These are phyloP conservation scores for Daldinia bambusicola DNA, from an alignment of 495 filamentous ascomycete species.

Conservation along the genomic window DNA sequence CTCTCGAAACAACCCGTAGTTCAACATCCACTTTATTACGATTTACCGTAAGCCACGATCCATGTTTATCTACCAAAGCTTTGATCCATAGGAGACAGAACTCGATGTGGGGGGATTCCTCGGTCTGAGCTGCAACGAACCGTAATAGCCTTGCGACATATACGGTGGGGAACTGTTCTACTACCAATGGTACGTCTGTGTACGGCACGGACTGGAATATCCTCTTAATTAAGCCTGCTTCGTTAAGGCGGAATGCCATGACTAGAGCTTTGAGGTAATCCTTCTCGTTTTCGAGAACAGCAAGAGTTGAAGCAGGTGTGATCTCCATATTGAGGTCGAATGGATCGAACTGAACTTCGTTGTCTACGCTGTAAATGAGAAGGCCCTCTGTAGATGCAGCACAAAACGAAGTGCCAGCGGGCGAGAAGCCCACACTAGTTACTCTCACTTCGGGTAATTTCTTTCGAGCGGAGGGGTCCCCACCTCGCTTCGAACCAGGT, in stretches of 20 bases:
- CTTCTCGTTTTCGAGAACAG: slow-evolving; percentile 74
- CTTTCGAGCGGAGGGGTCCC: slow-evolving; percentile 81
- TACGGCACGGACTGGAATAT: slow-evolving; percentile 88
- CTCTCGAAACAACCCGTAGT: slow-evolving; percentile 79
- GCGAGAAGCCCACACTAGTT: slow-evolving; percentile 83
- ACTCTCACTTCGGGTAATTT: slow-evolving; percentile 87
- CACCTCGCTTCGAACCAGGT: slow-evolving; percentile 84
- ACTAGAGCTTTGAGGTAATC: slow-evolving; percentile 92
- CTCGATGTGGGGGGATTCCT: slow-evolving; percentile 90
- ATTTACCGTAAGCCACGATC: slow-evolving; percentile 82
- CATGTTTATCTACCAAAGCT: slow-evolving; percentile 82
- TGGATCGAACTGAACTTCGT: slow-evolving; percentile 84
- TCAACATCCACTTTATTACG: slow-evolving; percentile 79
- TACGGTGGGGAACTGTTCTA: slow-evolving; percentile 81
- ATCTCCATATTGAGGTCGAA: slow-evolving; percentile 95
- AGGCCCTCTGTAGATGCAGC: slow-evolving; percentile 95
- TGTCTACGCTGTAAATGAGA: slow-evolving; percentile 90
- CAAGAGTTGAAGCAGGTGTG: slow-evolving; percentile 82
- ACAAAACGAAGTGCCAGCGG: slow-evolving; percentile 89
- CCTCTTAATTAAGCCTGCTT: slow-evolving; percentile 75
- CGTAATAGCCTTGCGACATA: slow-evolving; percentile 84
- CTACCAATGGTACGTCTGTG: slow-evolving; percentile 78
- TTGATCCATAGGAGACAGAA: slow-evolving; percentile 94
- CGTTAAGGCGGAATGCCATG: slow-evolving; percentile 96
- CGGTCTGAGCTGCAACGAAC: slow-evolving; percentile 86